Evolutionary conservation across 2,329 filamentous ascomycete genomes (phyloP), one percentile per base, ranked within the genome.

Genomic region (Ceratocystis cubensis): DNA sequence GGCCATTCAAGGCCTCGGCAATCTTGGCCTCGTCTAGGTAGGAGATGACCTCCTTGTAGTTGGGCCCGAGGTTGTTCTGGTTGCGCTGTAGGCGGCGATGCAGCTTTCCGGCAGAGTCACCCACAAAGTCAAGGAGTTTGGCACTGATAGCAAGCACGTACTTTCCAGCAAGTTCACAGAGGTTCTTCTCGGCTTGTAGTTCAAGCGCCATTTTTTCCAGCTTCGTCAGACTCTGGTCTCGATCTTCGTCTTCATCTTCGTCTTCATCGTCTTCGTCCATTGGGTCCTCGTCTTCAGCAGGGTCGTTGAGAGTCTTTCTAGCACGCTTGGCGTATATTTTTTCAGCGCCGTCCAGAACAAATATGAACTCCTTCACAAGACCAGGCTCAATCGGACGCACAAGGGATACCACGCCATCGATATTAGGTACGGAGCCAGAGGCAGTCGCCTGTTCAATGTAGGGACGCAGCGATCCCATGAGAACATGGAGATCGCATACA

Each of bases 131-230:
- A 63, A 96, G 79, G 50, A 91, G 84, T 65, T 85, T 85, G 22
- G 86, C 89, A 8, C 88, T 79, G 25, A 96, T 85, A 13, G 87
- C 88, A 53, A 96, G 82, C 46, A 96, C 88, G 56, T 96, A 84
- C 73, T 94, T 95, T 69, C 86, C 88, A 0, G 92, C 87, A 30
- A 96, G 80, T 71, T 93, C 88, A 75, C 93, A 97, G 0, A 97
- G 82, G 22, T 86, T 84, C 73, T 93, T 88, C 75, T 97, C 94
- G 0, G 91, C 86, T 67, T 92, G 81, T 44, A 96, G 81, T 66
- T 86, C 84, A 48, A 82, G 81, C 61, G 86, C 81, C 70, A 84
- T 79, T 67, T 84, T 81, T 72, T 88, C 79, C 71, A 82, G 79
- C 65, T 81, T 79, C 22, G 64, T 62, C 41, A 66, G 41, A 28